Conservation (phyloP, 1,139 yeast species). For the Yamadazyma atlantica region DNA sequence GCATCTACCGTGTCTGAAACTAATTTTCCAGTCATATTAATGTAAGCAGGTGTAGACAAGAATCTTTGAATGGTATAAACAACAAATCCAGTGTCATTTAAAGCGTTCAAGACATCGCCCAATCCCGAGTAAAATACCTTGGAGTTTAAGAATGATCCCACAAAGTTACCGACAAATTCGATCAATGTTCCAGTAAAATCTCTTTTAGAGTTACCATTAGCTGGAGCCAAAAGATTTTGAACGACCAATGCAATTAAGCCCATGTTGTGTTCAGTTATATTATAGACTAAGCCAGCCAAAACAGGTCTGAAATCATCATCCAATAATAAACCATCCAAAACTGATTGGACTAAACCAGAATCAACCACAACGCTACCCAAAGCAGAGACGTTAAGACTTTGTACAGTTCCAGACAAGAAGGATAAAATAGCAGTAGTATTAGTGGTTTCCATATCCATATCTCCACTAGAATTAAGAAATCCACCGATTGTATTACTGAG, state of each 20-base stretch:
- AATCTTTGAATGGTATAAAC: conserved; percentile 38
- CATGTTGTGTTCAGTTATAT: conserved; percentile 33
- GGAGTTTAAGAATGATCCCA: conserved; percentile 30
- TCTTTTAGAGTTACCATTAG: conserved; percentile 19
- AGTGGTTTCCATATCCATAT: conserved; percentile 2
- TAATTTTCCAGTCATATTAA: conserved; percentile 37
- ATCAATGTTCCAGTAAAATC: conserved; percentile 26
- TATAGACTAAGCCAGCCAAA: conserved; percentile 34
- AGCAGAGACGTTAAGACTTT: conserved; percentile 25
- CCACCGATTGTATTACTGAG: conserved; percentile 32
- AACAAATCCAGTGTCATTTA: conserved; percentile 45
- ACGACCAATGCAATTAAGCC: conserved; percentile 25
- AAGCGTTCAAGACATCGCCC: conserved; percentile 31
- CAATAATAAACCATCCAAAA: conserved; percentile 37
- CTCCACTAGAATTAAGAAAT: conserved; percentile 14
- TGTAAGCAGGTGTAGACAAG: conserved; percentile 35
- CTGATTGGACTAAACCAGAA: conserved; percentile 37
- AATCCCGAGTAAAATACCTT: conserved; percentile 25
- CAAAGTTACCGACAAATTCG: conserved; percentile 30
- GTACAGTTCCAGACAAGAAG: conserved; percentile 13
- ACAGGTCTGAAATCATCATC: conserved; percentile 36
- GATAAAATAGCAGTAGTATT: conserved; percentile 7
- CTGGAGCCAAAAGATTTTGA: conserved; percentile 23
- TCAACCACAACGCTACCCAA: conserved; percentile 22
- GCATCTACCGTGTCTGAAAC: conserved; percentile 22